Percentiles rank a stretch among this genome's conserved stretches.
phyloP scores from a whole-genome alignment of 208 protist species.

The Porcisia hertigi region DNA sequence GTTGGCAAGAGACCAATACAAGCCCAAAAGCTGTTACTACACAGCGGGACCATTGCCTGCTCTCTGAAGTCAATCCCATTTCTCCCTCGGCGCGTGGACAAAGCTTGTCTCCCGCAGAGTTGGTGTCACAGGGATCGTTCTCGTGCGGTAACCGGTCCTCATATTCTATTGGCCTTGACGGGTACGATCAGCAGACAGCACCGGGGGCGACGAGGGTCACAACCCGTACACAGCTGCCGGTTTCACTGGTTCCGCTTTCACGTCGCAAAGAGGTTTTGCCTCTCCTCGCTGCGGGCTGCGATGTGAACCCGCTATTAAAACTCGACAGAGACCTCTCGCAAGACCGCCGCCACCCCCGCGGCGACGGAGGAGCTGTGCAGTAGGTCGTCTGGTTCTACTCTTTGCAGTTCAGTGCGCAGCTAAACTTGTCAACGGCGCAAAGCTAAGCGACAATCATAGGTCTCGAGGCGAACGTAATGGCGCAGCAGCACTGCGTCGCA shows the following conservation, averaged over 20 bases:
- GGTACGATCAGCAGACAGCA: neutral
- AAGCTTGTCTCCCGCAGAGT: neutral
- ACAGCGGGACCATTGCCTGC: neutral
- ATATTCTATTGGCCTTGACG: no score
- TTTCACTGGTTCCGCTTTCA: no score
- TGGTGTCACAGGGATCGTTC: neutral
- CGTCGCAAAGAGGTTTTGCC: neutral
- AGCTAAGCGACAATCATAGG: neutral
- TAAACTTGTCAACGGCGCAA: neutral
- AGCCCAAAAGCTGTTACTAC: no score
- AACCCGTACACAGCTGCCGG: neutral
- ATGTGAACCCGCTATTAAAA: neutral
- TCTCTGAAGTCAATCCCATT: no score
- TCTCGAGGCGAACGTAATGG: slow-evolving; percentile 4
- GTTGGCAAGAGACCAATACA: no score
- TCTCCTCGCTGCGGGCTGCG: neutral
- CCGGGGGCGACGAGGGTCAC: neutral
- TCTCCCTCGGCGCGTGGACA: no score
- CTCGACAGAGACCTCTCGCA: neutral
- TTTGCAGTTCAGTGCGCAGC: neutral
- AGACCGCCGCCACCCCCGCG: neutral
- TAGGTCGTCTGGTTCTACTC: neutral
- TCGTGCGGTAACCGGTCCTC: neutral
- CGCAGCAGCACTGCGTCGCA: slow-evolving; percentile 6
- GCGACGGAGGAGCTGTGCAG: neutral